A percentile compares a stretch with the other conserved stretches of the same genome.
Conservation (phyloP, 202 grass and related monocot genomes). For the Elaeis oleifera region DNA sequence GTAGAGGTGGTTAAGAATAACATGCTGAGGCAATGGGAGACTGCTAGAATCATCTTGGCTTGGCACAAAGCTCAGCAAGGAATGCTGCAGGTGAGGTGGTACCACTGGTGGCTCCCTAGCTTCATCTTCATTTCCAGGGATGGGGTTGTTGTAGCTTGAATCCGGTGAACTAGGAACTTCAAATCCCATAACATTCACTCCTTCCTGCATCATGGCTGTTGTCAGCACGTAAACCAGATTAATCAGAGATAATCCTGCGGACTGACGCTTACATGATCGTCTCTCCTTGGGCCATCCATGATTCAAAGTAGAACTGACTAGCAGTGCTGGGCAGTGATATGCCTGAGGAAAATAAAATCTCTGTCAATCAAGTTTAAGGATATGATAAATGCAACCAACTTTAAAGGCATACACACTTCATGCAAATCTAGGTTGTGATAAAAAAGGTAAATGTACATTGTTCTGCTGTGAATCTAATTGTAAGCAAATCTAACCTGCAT, state of each 20-base stretch:
- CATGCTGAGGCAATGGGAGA: constrained; percentile 9
- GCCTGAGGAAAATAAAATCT: no score
- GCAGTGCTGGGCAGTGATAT: no score
- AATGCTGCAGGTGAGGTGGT: constrained; percentile 17
- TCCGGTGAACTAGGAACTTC: constrained; percentile 19
- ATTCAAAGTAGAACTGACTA: not conserved
- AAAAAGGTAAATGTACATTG: no score
- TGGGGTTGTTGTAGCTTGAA: constrained; percentile 22
- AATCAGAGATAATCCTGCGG: not conserved
- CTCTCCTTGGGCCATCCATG: not conserved
- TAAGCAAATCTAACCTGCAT: no score
- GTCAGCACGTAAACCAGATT: no score
- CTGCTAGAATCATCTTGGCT: constrained; percentile 7
- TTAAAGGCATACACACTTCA: no score
- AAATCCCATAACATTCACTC: constrained; percentile 19
- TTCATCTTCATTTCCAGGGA: constrained; percentile 17
- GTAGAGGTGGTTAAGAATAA: constrained; percentile 24
- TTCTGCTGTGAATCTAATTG: no score
- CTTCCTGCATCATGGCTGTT: constrained; percentile 7
- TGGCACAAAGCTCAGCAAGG: constrained; percentile 6
- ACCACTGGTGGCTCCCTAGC: constrained; percentile 15
- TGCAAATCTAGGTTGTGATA: no score
- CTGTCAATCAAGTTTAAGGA: no score
- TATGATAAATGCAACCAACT: no score
- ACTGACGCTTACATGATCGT: not conserved